Evolutionary conservation across 495 filamentous ascomycete species (phyloP), one percentile per base, ranked within the genome.

Genomic region (Cudoniella acicularis): DNA sequence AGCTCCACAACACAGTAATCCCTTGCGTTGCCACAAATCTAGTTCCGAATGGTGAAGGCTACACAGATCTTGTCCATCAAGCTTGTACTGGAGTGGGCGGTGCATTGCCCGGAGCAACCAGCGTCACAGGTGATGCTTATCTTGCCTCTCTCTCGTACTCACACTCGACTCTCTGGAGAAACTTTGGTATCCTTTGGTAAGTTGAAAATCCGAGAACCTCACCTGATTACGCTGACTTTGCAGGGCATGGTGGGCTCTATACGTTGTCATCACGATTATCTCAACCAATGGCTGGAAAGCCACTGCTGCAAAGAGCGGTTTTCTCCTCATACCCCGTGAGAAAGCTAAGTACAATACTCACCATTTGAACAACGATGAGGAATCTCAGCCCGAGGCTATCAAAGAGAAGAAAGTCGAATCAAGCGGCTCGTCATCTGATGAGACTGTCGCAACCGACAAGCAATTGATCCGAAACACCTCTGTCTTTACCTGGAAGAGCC

Each of bases 91-190:
- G 73, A 11, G 71, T 89, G 3, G 73, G 78, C 68, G 81, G 82
- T n/a, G 79, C 80, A 23, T 56, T 69, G 45, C 75, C 75, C 0
- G 76, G 85, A 6, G 70, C 75, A 16, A 71, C 74, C 1, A 70
- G 68, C 18, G 84, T 90, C 24, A 72, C 80, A 48, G 92, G 91
- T 23, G 88, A 89, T 53, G 71, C 67, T n/a, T 96, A 90, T 64
- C 75, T 92, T 61, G 73, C 74, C 23, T 70, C 79, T 10, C 92
- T 80, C 72, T 45, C 71, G 10, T 91, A 92, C 71, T 79, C 78
- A 60, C 63, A 72, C 26, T 54, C 62, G 3, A 75, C 93, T 71
- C 77, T 84, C 41, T 93, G 89, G 90, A 79, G 92, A 50, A 91
- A 96, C 71, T 79, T 91, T 41, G 91, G 90, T 49, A 91, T 96